Evolutionary conservation across 139 green algal species (phyloP).

Genomic region (Pleodorina starrii): DNA sequence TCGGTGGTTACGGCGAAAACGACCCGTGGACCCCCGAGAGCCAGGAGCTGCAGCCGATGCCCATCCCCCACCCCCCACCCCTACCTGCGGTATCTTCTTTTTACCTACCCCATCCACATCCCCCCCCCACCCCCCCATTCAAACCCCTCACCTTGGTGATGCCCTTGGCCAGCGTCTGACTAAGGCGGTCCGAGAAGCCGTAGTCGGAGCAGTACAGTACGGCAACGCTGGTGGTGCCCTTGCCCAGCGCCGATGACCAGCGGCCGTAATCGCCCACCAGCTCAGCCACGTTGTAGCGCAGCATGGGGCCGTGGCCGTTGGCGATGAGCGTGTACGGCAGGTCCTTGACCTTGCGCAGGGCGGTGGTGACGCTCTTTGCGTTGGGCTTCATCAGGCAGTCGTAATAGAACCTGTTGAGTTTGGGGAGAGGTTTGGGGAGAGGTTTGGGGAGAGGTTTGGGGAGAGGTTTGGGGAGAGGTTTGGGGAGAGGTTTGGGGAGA

Average conservation of each 20-base stretch:
- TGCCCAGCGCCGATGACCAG: conserved; percentile 86
- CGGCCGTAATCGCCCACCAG: conserved; percentile 73
- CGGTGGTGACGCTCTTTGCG: conserved; percentile 90
- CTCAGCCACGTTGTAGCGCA: conserved; percentile 72
- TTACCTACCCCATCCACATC: too few relatives aligned
- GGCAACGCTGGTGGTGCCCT: conserved; percentile 70
- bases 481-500: too few relatives aligned
- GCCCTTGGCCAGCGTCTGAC: conserved; percentile 92
- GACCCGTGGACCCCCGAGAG: too few relatives aligned
- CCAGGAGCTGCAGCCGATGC: too few relatives aligned
- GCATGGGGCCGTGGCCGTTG: conserved; percentile 92
- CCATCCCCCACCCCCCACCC: too few relatives aligned
- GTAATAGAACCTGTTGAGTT: conserved; percentile 98
- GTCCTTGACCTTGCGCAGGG: conserved; percentile 90
- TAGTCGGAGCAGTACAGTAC: conserved; percentile 96
- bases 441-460: too few relatives aligned
- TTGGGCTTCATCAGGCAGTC: conserved; percentile 99
- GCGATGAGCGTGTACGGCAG: conserved; percentile 86
- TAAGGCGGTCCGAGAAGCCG: conserved; percentile 92
- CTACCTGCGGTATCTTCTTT: too few relatives aligned
- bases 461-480: too few relatives aligned
- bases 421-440: too few relatives aligned
- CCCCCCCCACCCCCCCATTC: neutral
- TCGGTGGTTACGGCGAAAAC: too few relatives aligned
- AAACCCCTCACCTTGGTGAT: conserved; percentile 90